Conservation (phyloP, 257 asterid genomes). For the Prunella vulgaris region DNA sequence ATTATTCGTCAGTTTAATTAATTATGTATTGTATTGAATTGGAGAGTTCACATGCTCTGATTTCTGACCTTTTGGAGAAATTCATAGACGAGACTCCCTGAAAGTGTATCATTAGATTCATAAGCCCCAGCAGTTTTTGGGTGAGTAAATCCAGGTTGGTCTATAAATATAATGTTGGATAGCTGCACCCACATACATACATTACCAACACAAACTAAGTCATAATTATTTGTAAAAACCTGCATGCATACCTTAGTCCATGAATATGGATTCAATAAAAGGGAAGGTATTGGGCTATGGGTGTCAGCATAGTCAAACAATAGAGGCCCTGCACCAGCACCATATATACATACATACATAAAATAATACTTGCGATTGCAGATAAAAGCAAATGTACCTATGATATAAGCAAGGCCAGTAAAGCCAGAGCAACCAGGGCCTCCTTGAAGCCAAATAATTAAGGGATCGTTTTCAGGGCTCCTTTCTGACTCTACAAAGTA, state of each 20-base stretch:
- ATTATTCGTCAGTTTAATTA: too few species aligned
- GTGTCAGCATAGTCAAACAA: conserved; percentile 23
- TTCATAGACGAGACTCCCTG: conserved; percentile 11
- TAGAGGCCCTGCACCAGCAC: conserved; percentile 32
- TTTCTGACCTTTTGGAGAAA: conserved; percentile 35
- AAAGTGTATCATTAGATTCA: conserved; percentile 10
- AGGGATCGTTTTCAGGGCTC: conserved; percentile 40
- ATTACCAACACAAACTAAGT: too few species aligned
- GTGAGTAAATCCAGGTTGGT: conserved; percentile 40
- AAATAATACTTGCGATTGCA: too few species aligned
- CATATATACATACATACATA: background rate
- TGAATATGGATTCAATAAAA: conserved; percentile 34
- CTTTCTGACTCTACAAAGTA: conserved; percentile 51
- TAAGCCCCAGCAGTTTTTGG: conserved; percentile 19
- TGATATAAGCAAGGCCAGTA: conserved; percentile 37
- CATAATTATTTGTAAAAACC: too few species aligned
- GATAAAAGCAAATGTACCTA: conserved; percentile 22
- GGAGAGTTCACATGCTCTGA: too few species aligned
- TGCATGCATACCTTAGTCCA: conserved; percentile 66
- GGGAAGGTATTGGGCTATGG: conserved; percentile 29
- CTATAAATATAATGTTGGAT: conserved; percentile 46
- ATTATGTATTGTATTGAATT: too few species aligned
- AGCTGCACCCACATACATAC: conserved; percentile 12
- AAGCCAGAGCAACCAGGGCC: conserved; percentile 78
- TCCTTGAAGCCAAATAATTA: conserved; percentile 58